Base-by-base conservation (phyloP, 1,284 basidiomycete species). In the Phlebopus sp. region DNA sequence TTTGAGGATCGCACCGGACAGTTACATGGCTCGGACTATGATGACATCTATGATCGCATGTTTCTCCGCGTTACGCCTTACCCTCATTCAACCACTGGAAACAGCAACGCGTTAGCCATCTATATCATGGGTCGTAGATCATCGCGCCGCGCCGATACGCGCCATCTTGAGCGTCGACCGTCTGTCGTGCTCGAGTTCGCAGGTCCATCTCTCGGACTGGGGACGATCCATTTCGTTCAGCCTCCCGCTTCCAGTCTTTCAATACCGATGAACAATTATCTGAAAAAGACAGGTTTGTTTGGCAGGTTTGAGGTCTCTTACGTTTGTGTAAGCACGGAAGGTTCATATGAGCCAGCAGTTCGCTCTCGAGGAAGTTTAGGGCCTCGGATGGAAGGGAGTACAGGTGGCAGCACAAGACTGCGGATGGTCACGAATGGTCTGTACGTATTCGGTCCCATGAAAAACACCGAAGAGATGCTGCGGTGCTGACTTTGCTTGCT, bases 31-130 rank as follows among this genome's bases (percentile, higher is more conserved):
- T 76, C 82, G 0, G 83, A 86, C 68, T 86, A 80, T 55, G 82
- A 87, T 59, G 84, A 87, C 56, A 77, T 86, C 55, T 87, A 87
- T 59, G 84, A 87, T 66, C 78, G 84, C 47, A 66, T 79, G 54
- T 87, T 84, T 68, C 75, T 84, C 48, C 82, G 80, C 49, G 72
- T 86, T 37, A 64, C 73, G 4, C 73, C 74, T 2, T 63, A 70
- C 15, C 71, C 75, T 14, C 72, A 71, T 11, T 54, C 47, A 4
- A 61, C 64, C 13, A 48, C 57, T 1, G 40, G 47, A 51, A 52
- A 53, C 39, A 29, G 65, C 59, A 29, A 70, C 61, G 29, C 73
- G 67, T 42, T 66, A 6, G 66, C 64, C 59, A 75, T 87, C 43
- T 85, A 82, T 63, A 73, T 77, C 55, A 83, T 85, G 73, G 73